Percentiles rank a stretch among this genome's conserved stretches.
Conservation (phyloP, 345 rosid species). For the Citrus sp. region DNA sequence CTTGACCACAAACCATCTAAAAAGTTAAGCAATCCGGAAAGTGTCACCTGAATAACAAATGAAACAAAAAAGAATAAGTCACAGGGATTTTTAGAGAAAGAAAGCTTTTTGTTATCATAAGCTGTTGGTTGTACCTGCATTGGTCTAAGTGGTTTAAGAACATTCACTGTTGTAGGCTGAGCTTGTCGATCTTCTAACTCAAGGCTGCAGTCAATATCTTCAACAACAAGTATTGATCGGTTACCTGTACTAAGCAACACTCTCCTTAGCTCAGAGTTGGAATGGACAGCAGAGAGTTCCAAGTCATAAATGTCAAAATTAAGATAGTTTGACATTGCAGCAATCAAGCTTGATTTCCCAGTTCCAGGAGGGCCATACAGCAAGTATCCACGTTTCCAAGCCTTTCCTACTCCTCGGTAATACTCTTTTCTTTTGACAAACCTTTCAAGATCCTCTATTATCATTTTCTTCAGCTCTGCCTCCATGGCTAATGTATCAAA, state of each 20-base stretch:
- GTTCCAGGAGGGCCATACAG: conserved; percentile 24
- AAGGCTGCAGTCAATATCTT: not conserved
- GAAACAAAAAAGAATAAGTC: not conserved
- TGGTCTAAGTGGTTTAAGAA: not conserved
- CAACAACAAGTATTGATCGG: not conserved
- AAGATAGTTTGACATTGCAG: conserved; percentile 21
- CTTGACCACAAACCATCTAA: not conserved
- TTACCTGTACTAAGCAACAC: not conserved
- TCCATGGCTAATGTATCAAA: not conserved
- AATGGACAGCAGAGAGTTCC: not conserved
- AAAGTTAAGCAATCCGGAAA: not conserved
- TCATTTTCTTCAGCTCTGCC: not conserved
- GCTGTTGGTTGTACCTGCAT: not conserved
- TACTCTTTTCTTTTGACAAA: not conserved
- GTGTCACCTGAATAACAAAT: not conserved
- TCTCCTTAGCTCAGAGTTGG: not conserved
- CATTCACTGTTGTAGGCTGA: not conserved
- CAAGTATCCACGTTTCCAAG: conserved; percentile 25
- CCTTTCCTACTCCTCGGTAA: conserved; percentile 19
- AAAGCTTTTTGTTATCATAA: not conserved
- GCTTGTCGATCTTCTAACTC: not conserved
- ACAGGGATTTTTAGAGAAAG: not conserved
- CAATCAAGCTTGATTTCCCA: conserved; percentile 26
- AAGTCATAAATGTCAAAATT: conserved; percentile 6
- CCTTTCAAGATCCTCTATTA: not conserved